These are phyloP conservation scores for Ogataea henricii DNA, from an alignment of 805 yeast genomes.

Conservation along the genomic window DNA sequence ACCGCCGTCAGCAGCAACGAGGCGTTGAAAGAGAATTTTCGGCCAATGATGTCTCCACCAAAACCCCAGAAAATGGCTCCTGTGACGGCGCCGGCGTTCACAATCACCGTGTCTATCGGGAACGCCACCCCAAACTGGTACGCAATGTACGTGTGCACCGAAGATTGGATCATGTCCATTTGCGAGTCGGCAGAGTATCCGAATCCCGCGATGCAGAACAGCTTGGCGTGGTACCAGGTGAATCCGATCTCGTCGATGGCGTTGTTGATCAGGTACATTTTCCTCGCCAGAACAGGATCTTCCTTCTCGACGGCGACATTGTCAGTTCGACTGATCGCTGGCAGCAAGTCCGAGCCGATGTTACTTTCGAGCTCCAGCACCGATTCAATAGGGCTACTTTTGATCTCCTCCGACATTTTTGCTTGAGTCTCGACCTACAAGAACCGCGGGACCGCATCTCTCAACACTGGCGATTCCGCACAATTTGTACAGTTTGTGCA, in stretches of 20 bases:
- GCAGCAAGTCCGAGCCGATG: not conserved
- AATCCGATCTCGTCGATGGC: slow-evolving; percentile 57
- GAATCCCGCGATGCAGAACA: slow-evolving; percentile 47
- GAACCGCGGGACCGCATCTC: too few relatives aligned
- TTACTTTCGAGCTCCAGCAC: not conserved
- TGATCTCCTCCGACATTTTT: not conserved
- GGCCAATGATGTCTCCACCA: slow-evolving; percentile 51
- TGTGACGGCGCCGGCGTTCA: slow-evolving; percentile 47
- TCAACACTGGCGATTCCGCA: too few relatives aligned
- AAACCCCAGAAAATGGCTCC: slow-evolving; percentile 59
- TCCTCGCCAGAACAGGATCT: slow-evolving; percentile 18
- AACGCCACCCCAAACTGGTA: slow-evolving; percentile 43
- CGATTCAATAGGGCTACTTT: not conserved
- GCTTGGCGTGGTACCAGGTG: slow-evolving; percentile 48
- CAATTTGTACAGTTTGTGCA: too few relatives aligned
- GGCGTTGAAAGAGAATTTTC: slow-evolving; percentile 48
- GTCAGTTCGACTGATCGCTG: not conserved
- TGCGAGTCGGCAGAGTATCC: slow-evolving; percentile 53
- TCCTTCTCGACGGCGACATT: not conserved
- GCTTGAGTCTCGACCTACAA: too few relatives aligned
- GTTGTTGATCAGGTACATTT: slow-evolving; percentile 43
- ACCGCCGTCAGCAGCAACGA: slow-evolving; percentile 47
- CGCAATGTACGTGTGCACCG: slow-evolving; percentile 44
- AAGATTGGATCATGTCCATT: slow-evolving; percentile 42
- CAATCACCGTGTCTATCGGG: slow-evolving; percentile 45